Percentiles rank a stretch among this genome's conserved stretches.
Conservation (phyloP, 768 basidiomycete genomes). For the Boletales sp. region DNA sequence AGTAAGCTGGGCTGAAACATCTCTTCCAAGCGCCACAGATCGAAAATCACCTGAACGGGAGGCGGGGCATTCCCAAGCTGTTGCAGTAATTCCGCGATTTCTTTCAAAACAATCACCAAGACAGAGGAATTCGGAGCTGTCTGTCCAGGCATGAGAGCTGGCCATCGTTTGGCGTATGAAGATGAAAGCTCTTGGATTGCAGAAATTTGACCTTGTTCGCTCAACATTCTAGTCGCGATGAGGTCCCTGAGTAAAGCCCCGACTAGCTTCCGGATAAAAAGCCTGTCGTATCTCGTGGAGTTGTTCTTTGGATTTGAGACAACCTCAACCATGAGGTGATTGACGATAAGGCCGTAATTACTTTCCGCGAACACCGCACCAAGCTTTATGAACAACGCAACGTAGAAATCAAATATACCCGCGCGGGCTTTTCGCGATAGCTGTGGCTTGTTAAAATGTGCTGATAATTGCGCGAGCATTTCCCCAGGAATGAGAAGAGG, state of each 20-base stretch:
- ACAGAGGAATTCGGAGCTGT: slow-evolving; percentile 62
- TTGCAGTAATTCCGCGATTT: slow-evolving; percentile 81
- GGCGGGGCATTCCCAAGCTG: slow-evolving; percentile 91
- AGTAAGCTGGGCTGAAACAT: neutral
- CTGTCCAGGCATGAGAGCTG: slow-evolving; percentile 87
- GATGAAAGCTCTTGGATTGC: slow-evolving; percentile 86
- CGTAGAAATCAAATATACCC: slow-evolving; percentile 88
- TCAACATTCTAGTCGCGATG: slow-evolving; percentile 83
- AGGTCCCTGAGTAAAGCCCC: slow-evolving; percentile 80
- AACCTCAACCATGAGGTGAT: slow-evolving; percentile 77
- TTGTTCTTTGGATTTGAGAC: slow-evolving; percentile 56
- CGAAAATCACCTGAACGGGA: slow-evolving; percentile 67
- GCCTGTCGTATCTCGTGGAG: slow-evolving; percentile 64
- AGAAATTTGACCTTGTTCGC: slow-evolving; percentile 89
- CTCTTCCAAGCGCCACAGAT: neutral
- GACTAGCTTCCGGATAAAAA: slow-evolving; percentile 70
- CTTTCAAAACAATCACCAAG: slow-evolving; percentile 71
- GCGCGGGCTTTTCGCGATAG: slow-evolving; percentile 69
- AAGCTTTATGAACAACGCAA: slow-evolving; percentile 68
- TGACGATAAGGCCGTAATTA: slow-evolving; percentile 76
- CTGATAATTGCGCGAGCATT: slow-evolving; percentile 80
- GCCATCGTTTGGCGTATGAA: slow-evolving; percentile 86
- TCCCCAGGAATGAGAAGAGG: slow-evolving; percentile 69
- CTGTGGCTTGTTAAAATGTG: slow-evolving; percentile 73
- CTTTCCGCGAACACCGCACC: slow-evolving; percentile 76